These are phyloP conservation scores for Russula virescens DNA, from an alignment of 768 basidiomycete species.

Conservation along the genomic window DNA sequence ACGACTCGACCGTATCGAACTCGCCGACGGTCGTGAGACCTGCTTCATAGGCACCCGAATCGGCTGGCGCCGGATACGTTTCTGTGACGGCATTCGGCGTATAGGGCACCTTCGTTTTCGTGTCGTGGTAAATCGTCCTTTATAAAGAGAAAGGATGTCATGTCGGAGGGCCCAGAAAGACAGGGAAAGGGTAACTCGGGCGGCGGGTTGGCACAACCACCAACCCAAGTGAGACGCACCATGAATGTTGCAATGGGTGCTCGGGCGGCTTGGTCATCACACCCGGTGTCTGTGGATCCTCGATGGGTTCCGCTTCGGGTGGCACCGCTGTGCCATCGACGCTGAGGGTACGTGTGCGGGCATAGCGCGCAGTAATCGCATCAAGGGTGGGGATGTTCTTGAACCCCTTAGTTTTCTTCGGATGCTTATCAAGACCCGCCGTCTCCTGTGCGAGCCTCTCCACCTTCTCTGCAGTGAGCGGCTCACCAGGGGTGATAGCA, in stretches of 20 bases:
- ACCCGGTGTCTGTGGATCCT: conserved; percentile 79
- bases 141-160: background rate
- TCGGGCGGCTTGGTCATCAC: conserved; percentile 62
- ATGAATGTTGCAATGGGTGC: conserved; percentile 79
- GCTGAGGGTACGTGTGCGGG: conserved; percentile 59
- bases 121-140: conserved; percentile 90
- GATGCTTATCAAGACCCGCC: conserved; percentile 27
- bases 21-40: conserved; percentile 82
- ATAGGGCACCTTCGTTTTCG: conserved; percentile 65
- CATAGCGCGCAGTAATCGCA: conserved; percentile 75
- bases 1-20: conserved; percentile 84
- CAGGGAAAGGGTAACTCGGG: background rate
- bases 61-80: conserved; percentile 40
- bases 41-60: conserved; percentile 76
- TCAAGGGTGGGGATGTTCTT: conserved; percentile 86
- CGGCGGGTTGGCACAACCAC: too few species aligned
- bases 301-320: conserved; percentile 71
- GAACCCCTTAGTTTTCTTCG: conserved; percentile 47
- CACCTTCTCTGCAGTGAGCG: conserved; percentile 61
- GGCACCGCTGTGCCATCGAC: conserved; percentile 58
- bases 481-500: conserved; percentile 39
- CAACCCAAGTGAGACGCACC: conserved; percentile 44
- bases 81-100: conserved; percentile 39
- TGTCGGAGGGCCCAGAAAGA: background rate
- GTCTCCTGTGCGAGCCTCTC: conserved; percentile 59